Evolutionary conservation across 495 filamentous ascomycete genomes (phyloP), one percentile per base, ranked within the genome.

Genomic region (Daldinia vernicosa): DNA sequence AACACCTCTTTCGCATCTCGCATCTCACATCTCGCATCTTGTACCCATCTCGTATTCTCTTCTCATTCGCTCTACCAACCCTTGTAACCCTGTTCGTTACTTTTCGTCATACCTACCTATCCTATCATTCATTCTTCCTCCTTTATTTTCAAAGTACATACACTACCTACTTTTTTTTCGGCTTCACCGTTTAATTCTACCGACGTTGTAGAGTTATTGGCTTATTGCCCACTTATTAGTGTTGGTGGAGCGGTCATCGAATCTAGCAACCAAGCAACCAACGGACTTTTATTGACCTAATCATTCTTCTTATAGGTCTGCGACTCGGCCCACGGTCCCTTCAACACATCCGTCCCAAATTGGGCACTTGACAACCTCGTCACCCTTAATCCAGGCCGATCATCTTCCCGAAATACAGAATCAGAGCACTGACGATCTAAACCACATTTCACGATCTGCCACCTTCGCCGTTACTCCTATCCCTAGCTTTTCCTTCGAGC

Each of bases 291-390:
- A 64, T 70, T 56, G 53, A 56, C 53, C 53, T 60, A 55, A 43
- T 28, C 52, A 14, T 62, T 66, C 60, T 19, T 33, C 60, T 19
- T 33, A 67, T 45, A 62, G 62, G 45, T 68, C 70, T 24, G 67
- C 65, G 39, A 64, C 53, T 37, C 70, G 73, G 43, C 75, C 89
- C 87, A 63, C 91, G 88, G 71, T 81, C 80, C 64, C 85, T 60
- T 89, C 90, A 45, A 84, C 89, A 30, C 90, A 90, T 78, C 85
- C 90, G 39, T 95, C 92, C 28, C 93, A 95, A 76, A 84, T 89
- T 69, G 92, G 90, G 62, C 91, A 92, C 78, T 84, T 94, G 60
- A 95, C 93, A 30, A 88, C 91, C 12, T 95, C 92, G 15, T 94
- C 93, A 27, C 93, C 93, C 30, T 80, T 94, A 58, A 87, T 95